Evolutionary conservation across 805 yeast genomes (phyloP).

Genomic region (Saccharomycopsis sp.): DNA sequence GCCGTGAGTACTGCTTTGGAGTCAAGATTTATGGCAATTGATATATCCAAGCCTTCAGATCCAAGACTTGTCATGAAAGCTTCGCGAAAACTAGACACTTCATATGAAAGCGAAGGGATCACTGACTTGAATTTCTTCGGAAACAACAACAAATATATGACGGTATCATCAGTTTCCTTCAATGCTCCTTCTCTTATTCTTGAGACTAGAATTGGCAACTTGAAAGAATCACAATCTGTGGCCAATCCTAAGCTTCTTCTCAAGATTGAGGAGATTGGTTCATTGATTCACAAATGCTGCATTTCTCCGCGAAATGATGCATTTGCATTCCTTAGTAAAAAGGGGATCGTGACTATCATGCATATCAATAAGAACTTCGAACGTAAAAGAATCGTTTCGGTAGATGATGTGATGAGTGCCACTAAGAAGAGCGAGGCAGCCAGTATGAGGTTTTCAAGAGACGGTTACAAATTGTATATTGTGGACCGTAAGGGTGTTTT

Average conservation of each 20-base stretch:
- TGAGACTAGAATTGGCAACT: constrained; percentile 50
- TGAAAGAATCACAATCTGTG: constrained; percentile 33
- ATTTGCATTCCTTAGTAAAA: constrained; percentile 68
- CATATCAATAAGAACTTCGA: constrained; percentile 41
- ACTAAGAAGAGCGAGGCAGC: constrained; percentile 71
- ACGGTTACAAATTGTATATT: constrained; percentile 70
- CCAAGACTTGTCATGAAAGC: constrained; percentile 66
- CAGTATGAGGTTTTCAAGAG: constrained; percentile 61
- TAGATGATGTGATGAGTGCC: constrained; percentile 74
- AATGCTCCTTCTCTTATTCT: constrained; percentile 60
- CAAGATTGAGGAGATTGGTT: constrained; percentile 72
- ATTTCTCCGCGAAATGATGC: constrained; percentile 84
- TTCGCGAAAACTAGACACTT: constrained; percentile 50
- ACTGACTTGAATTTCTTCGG: constrained; percentile 73
- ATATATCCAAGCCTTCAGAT: constrained; percentile 52
- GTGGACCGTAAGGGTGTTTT: constrained; percentile 77
- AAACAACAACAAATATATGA: constrained; percentile 47
- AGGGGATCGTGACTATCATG: constrained; percentile 62
- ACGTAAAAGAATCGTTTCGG: constrained; percentile 49
- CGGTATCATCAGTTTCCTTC: constrained; percentile 51
- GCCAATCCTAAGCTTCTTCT: constrained; percentile 49
- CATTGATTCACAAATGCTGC: constrained; percentile 62
- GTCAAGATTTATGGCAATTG: constrained; percentile 68
- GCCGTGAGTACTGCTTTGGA: constrained; percentile 51
- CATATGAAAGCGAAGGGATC: constrained; percentile 79